Conservation (phyloP, 2,329 filamentous ascomycete genomes). For the Nannizziopsis arthrosporioides region DNA sequence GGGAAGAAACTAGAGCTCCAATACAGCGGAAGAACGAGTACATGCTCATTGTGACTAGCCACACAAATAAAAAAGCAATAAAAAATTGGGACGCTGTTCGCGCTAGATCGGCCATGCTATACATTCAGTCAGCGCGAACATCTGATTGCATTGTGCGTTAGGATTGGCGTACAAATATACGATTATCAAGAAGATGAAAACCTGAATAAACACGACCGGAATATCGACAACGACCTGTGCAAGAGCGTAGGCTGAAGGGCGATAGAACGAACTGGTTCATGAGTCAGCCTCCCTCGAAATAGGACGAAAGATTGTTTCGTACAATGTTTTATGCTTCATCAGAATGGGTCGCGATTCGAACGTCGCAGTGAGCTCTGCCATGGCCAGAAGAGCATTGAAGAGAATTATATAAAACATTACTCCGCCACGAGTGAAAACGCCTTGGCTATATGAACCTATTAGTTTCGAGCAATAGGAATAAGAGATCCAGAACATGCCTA, state of each 20-base stretch:
- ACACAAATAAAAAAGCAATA: conserved; percentile 47
- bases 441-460: conserved; percentile 26
- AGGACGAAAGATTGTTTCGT: conserved; percentile 14
- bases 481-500: conserved; percentile 18
- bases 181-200: conserved; percentile 47
- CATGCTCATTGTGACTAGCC: conserved; percentile 43
- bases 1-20: conserved; percentile 38
- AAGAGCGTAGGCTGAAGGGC: conserved; percentile 48
- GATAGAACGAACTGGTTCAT: conserved; percentile 46
- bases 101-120: conserved; percentile 43
- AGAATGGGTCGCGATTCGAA: conserved; percentile 55
- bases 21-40: conserved; percentile 44
- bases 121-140: not conserved
- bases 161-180: conserved; percentile 42
- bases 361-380: conserved; percentile 49
- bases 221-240: conserved; percentile 48
- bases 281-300: conserved; percentile 9
- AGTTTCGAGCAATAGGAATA: not conserved
- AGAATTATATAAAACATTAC: conserved; percentile 52
- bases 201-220: conserved; percentile 47
- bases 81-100: conserved; percentile 51
- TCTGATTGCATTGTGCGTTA: conserved; percentile 8
- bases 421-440: conserved; percentile 49
- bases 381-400: conserved; percentile 51
- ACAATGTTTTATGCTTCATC: conserved; percentile 58